Percentiles rank a stretch among this genome's conserved stretches.
Conservation (phyloP, 2,329 filamentous ascomycete genomes). For the Aspergillus arachidicola region DNA sequence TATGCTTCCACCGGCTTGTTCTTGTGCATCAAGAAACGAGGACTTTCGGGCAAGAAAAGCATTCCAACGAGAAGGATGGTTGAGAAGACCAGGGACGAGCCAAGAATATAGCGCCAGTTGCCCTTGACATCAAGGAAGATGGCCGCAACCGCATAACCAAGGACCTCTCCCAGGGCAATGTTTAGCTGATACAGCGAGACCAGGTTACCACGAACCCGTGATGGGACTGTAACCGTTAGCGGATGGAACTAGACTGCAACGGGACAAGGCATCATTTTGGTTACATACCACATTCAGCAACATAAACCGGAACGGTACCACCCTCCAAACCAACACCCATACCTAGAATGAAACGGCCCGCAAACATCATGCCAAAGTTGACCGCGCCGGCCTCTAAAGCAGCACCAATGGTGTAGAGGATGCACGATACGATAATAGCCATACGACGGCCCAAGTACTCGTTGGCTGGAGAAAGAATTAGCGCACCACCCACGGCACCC, state of each 20-base stretch:
- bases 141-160: slow-evolving; percentile 72
- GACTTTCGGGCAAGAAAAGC: slow-evolving; percentile 71
- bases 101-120: slow-evolving; percentile 75
- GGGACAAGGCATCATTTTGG: neutral
- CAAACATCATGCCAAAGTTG: slow-evolving; percentile 71
- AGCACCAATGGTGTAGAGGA: slow-evolving; percentile 71
- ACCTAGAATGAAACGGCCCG: slow-evolving; percentile 69
- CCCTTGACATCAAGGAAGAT: slow-evolving; percentile 71
- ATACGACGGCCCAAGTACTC: slow-evolving; percentile 68
- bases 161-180: slow-evolving; percentile 73
- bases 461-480: slow-evolving; percentile 68
- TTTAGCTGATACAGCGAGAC: slow-evolving; percentile 76
- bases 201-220: slow-evolving; percentile 68
- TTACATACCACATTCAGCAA: slow-evolving; percentile 59
- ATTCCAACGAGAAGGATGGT: slow-evolving; percentile 66
- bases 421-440: slow-evolving; percentile 69
- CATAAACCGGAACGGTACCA: slow-evolving; percentile 74
- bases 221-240: slow-evolving; percentile 56
- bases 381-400: slow-evolving; percentile 69
- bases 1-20: slow-evolving; percentile 61
- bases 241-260: neutral
- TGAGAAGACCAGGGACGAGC: slow-evolving; percentile 71
- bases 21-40: slow-evolving; percentile 72
- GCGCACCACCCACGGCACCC: slow-evolving; percentile 69
- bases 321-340: slow-evolving; percentile 73